Percentiles rank a stretch among this genome's conserved stretches.
Conservation (phyloP, 2,329 filamentous ascomycete genomes). For the Xylaria multiplex region DNA sequence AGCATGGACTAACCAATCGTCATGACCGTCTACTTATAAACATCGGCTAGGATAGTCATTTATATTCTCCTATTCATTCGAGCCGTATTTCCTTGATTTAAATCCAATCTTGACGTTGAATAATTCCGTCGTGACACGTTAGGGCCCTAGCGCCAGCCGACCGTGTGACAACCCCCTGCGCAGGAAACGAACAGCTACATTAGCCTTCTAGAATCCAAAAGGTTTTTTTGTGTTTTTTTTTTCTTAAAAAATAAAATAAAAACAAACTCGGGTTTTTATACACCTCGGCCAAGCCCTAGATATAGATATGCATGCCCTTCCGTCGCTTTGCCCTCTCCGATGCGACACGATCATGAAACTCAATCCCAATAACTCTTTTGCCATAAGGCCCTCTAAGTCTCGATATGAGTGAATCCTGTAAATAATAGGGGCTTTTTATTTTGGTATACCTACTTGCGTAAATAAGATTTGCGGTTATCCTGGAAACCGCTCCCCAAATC, state of each 20-base stretch:
- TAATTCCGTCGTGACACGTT: background rate
- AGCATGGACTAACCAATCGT: no score
- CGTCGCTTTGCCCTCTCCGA: background rate
- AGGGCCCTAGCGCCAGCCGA: background rate
- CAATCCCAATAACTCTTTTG: no score
- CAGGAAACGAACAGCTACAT: background rate
- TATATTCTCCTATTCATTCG: no score
- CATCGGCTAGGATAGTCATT: background rate
- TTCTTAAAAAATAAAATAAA: no score
- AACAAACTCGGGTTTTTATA: background rate
- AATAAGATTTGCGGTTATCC: slow-evolving; percentile 5
- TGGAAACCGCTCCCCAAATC: slow-evolving; percentile 1
- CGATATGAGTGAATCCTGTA: no score
- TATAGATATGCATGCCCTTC: background rate
- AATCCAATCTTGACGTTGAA: background rate
- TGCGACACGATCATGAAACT: no score
- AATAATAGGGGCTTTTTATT: background rate
- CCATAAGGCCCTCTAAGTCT: no score
- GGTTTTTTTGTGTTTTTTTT: background rate
- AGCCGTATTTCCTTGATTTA: no score
- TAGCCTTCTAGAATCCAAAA: background rate
- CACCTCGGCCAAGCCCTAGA: background rate
- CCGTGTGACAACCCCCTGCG: background rate
- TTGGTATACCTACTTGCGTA: background rate
- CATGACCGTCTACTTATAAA: background rate